A percentile compares a stretch with the other conserved stretches of the same genome.
Evolutionary conservation across 148 eudicot genomes (phyloP).

Genomic region (Rhododendron ovatum): DNA sequence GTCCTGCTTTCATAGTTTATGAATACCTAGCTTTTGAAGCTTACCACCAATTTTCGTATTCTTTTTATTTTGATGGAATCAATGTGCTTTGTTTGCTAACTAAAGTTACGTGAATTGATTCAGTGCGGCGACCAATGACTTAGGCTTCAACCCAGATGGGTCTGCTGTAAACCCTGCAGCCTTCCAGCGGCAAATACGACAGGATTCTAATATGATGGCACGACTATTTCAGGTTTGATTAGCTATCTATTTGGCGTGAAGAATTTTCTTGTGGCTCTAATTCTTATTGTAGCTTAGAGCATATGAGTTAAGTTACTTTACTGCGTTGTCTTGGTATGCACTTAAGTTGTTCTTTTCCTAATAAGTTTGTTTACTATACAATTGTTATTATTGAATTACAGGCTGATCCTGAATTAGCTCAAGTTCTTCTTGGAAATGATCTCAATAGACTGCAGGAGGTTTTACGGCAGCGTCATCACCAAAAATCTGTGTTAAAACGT

Average conservation of each 20-base stretch:
- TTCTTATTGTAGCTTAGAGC: background rate
- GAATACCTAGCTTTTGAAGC: slow-evolving; percentile 3
- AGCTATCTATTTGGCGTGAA: background rate
- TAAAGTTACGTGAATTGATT: slow-evolving; percentile 12
- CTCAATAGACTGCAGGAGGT: slow-evolving; percentile 67
- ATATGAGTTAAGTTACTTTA: background rate
- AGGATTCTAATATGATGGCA: slow-evolving; percentile 77
- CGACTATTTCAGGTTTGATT: slow-evolving; percentile 74
- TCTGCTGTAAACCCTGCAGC: slow-evolving; percentile 95
- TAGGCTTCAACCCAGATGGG: slow-evolving; percentile 80
- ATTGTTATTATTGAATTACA: slow-evolving; percentile 26
- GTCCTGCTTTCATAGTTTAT: background rate
- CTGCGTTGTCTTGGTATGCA: background rate
- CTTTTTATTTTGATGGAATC: background rate
- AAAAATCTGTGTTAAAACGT: slow-evolving; percentile 51
- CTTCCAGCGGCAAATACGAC: slow-evolving; percentile 72
- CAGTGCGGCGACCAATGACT: slow-evolving; percentile 51
- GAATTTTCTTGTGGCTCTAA: background rate
- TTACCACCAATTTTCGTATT: background rate
- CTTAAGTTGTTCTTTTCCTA: background rate
- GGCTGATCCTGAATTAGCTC: slow-evolving; percentile 93
- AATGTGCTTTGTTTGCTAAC: background rate
- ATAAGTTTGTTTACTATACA: slow-evolving; percentile 1
- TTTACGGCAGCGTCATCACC: slow-evolving; percentile 68
- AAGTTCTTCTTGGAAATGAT: slow-evolving; percentile 75